phyloP scores from a whole-genome alignment of 805 yeast species.

The Sugiyamaella valdiviana region DNA sequence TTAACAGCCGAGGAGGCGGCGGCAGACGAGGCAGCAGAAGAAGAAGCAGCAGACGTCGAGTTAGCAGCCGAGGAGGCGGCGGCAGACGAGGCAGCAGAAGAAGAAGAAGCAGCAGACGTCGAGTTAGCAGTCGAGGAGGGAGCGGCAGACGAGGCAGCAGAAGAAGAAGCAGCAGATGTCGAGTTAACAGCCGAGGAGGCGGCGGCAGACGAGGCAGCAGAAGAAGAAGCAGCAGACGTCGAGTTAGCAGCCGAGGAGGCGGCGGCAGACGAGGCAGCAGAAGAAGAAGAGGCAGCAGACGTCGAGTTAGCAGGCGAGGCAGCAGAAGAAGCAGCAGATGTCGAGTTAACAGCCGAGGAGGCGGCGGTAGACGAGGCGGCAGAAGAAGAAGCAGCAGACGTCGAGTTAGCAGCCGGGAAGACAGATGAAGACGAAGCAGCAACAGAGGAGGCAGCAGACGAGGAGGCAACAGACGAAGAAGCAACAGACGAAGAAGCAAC shows the following conservation, averaged over 20 bases:
- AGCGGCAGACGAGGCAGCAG: constrained; percentile 1
- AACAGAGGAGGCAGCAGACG: constrained; percentile 38
- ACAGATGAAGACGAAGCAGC: not conserved
- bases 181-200: constrained; percentile 58
- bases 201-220: constrained; percentile 1
- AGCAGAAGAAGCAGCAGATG: too few relatives aligned
- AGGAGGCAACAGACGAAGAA: constrained; percentile 78
- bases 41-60: constrained; percentile 1
- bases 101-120: constrained; percentile 72
- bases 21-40: not conserved
- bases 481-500: constrained; percentile 74
- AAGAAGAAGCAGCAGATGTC: constrained; percentile 69
- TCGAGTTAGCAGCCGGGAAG: not conserved
- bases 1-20: constrained; percentile 49
- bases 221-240: not conserved
- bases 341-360: not conserved
- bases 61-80: constrained; percentile 45
- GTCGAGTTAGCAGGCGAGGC: too few relatives aligned
- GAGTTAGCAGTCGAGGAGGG: constrained; percentile 39
- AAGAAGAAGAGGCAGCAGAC: not conserved
- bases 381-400: constrained; percentile 1
- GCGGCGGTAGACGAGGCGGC: not conserved
- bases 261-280: not conserved
- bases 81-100: constrained; percentile 84
- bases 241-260: not conserved